These are phyloP conservation scores for Scutellaria barbata DNA, from an alignment of 257 asterid species.

Conservation along the genomic window DNA sequence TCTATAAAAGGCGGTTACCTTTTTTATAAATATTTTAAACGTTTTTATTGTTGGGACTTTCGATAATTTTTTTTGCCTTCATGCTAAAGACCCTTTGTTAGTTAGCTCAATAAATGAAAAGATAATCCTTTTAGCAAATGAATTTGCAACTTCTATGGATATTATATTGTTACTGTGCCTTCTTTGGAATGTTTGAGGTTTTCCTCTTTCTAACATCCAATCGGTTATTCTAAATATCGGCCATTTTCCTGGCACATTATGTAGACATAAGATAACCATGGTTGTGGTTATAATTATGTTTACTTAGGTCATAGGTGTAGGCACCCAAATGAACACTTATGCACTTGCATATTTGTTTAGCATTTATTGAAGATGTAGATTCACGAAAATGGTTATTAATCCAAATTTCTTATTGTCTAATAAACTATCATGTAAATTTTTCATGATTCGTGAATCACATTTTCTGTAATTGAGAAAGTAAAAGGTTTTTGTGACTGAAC, in stretches of 20 bases:
- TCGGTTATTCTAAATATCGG: background rate
- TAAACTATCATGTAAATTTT: background rate
- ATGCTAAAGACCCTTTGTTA: background rate
- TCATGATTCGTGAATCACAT: too few relatives aligned
- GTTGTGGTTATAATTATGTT: too few relatives aligned
- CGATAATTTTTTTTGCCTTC: background rate
- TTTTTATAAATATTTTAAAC: background rate
- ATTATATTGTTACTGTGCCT: too few relatives aligned
- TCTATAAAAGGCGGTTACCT: background rate
- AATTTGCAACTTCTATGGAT: background rate
- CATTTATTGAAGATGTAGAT: too few relatives aligned
- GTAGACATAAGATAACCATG: background rate
- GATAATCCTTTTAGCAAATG: constrained; percentile 2
- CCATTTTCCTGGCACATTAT: constrained; percentile 5
- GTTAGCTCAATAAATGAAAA: background rate
- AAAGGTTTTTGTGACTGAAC: background rate
- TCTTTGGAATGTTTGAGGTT: too few relatives aligned
- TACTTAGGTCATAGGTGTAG: too few relatives aligned
- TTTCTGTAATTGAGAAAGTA: background rate
- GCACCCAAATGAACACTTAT: too few relatives aligned
- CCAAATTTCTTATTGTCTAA: background rate
- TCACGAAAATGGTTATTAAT: background rate
- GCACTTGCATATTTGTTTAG: too few relatives aligned
- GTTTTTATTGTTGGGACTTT: background rate
- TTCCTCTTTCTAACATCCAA: background rate